These are phyloP conservation scores for Podospora pseudopauciseta DNA, from an alignment of 495 filamentous ascomycete species.

Conservation along the genomic window DNA sequence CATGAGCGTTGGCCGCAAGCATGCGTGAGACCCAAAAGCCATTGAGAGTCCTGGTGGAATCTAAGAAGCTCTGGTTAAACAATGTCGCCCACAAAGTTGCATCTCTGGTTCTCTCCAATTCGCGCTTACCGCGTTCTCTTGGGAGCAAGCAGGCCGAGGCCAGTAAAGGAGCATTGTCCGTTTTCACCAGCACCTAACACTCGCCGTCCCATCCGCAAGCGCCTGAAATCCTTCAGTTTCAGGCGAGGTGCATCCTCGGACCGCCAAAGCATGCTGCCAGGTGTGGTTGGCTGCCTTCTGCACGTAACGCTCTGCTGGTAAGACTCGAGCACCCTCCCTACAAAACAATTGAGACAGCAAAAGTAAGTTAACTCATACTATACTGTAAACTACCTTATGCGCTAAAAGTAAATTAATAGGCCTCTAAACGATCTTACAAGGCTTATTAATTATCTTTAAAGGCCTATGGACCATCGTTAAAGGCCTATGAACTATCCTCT, in stretches of 20 bases:
- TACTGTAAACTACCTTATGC: too few species aligned
- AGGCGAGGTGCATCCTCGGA: slow-evolving; percentile 15
- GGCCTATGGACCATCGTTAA: too few species aligned
- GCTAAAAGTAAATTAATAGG: too few species aligned
- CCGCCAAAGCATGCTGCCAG: slow-evolving; percentile 5
- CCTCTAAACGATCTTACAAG: too few species aligned
- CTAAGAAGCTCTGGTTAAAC: background rate
- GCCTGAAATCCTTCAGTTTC: slow-evolving; percentile 8
- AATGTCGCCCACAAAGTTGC: background rate
- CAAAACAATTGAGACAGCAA: too few species aligned
- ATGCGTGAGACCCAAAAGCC: background rate
- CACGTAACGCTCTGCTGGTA: background rate
- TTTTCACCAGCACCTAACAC: background rate
- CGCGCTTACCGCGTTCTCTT: background rate
- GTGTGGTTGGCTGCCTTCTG: slow-evolving; percentile 5
- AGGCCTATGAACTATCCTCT: too few species aligned
- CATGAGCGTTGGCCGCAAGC: background rate
- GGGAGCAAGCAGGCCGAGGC: background rate
- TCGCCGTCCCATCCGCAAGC: background rate
- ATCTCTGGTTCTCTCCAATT: background rate
- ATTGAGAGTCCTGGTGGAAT: background rate
- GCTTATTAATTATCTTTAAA: too few species aligned
- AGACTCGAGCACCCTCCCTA: too few species aligned
- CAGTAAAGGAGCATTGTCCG: background rate
- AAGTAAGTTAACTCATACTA: too few species aligned